Evolutionary conservation across 73 alveolate species (phyloP).

Genomic region (Tetrahymena elliotti): DNA sequence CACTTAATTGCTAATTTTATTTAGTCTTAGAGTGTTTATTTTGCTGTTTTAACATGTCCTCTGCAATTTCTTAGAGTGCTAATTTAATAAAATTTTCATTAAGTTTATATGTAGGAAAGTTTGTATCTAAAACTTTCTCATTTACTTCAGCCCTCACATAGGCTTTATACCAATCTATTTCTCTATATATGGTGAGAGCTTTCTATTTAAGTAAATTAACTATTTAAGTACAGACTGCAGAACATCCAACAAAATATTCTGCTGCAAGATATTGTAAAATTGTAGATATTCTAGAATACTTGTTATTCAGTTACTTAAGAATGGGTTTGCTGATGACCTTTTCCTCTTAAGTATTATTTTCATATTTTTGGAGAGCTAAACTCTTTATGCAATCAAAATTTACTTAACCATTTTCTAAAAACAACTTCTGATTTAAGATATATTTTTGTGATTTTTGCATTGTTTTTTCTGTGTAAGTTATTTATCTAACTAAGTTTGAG

Average conservation of each 20-base stretch:
- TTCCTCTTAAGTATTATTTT: background rate
- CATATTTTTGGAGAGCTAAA: background rate
- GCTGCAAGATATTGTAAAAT: background rate
- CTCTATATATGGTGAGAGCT: background rate
- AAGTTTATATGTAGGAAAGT: background rate
- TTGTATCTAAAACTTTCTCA: background rate
- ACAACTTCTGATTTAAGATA: background rate
- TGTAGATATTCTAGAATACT: background rate
- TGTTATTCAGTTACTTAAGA: too few relatives aligned
- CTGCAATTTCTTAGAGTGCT: background rate
- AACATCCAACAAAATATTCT: background rate
- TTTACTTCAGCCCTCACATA: background rate
- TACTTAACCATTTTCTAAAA: background rate
- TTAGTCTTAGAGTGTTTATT: too few relatives aligned
- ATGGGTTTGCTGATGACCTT: background rate
- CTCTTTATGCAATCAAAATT: background rate
- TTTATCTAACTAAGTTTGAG: background rate
- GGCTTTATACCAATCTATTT: background rate
- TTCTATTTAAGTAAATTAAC: too few relatives aligned
- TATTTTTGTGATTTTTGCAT: background rate
- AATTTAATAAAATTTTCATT: background rate
- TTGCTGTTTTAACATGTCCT: background rate
- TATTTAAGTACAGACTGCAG: background rate
- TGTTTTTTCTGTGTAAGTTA: background rate
- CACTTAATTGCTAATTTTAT: too few relatives aligned